Percentiles rank a stretch among this genome's conserved stretches.
Conservation (phyloP, 331 rosid genomes). For the Stylosanthes scabra region DNA sequence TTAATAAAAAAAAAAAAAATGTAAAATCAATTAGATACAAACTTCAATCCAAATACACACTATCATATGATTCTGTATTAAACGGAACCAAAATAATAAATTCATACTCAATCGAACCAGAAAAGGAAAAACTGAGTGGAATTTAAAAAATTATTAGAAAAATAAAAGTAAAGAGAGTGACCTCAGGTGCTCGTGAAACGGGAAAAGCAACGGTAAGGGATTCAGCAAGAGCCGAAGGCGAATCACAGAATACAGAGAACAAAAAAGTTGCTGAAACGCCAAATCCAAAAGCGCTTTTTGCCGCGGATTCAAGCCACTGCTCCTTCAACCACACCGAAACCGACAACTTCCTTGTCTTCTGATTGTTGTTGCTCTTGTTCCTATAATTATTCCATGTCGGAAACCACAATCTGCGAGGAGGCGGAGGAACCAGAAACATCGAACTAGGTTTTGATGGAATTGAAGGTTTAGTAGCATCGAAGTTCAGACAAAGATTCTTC, state of each 20-base stretch:
- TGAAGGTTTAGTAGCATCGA: constrained; percentile 41
- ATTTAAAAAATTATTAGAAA: neutral
- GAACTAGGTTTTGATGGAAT: constrained; percentile 43
- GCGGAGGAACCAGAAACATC: constrained; percentile 6
- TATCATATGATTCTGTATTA: too few relatives aligned
- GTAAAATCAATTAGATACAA: too few relatives aligned
- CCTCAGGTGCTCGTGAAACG: constrained; percentile 91
- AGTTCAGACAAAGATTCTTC: constrained; percentile 55
- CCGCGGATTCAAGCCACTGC: constrained; percentile 43
- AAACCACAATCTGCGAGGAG: constrained; percentile 39
- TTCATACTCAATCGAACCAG: neutral
- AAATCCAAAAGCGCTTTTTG: constrained; percentile 57
- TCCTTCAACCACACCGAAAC: constrained; percentile 20
- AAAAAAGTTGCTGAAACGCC: constrained; percentile 73
- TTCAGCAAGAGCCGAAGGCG: constrained; percentile 78
- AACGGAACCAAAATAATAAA: too few relatives aligned
- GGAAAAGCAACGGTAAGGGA: constrained; percentile 97
- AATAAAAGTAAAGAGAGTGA: constrained; percentile 18
- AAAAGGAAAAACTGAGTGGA: neutral
- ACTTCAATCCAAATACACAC: too few relatives aligned
- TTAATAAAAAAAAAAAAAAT: too few relatives aligned
- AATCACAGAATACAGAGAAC: constrained; percentile 52
- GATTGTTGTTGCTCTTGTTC: neutral
- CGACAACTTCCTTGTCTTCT: constrained; percentile 28
- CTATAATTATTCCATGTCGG: constrained; percentile 25